Conservation (phyloP, 805 yeast genomes). For the Tetrapisispora nanseiensis region DNA sequence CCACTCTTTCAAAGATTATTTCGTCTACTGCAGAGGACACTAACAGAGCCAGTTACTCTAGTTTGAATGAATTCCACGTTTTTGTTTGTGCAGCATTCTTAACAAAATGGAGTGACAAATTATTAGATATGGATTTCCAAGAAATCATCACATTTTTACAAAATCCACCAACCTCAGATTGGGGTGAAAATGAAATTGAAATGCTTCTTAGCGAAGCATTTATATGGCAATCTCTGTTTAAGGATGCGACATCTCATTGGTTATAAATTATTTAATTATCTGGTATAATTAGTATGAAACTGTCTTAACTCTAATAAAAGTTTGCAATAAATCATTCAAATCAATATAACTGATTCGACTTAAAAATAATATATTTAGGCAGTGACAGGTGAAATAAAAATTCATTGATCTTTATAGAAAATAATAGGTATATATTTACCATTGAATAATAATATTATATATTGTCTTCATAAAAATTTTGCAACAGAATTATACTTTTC, state of each 20-base stretch:
- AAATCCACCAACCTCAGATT: constrained; percentile 72
- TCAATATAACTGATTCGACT: neutral
- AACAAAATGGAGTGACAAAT: constrained; percentile 71
- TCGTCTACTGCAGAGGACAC: constrained; percentile 10
- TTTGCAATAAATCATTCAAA: neutral
- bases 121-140: constrained; percentile 84
- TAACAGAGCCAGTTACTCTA: constrained; percentile 19
- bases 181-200: constrained; percentile 88
- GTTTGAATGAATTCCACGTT: constrained; percentile 77
- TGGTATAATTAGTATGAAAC: neutral
- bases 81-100: constrained; percentile 96
- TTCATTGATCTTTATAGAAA: neutral
- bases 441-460: constrained; percentile 9
- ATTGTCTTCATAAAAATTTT: constrained; percentile 61
- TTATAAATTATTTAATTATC: constrained; percentile 23
- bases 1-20: constrained; percentile 5
- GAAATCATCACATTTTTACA: constrained; percentile 87
- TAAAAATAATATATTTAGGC: neutral
- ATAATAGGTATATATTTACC: neutral
- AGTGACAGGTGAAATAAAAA: neutral
- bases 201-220: constrained; percentile 89
- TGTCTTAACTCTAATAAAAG: neutral
- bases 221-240: constrained; percentile 90
- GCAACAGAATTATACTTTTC: constrained; percentile 79
- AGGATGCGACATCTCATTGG: constrained; percentile 82